phyloP scores from a whole-genome alignment of 1,284 basidiomycete species.

The Trichosporon ovoides region DNA sequence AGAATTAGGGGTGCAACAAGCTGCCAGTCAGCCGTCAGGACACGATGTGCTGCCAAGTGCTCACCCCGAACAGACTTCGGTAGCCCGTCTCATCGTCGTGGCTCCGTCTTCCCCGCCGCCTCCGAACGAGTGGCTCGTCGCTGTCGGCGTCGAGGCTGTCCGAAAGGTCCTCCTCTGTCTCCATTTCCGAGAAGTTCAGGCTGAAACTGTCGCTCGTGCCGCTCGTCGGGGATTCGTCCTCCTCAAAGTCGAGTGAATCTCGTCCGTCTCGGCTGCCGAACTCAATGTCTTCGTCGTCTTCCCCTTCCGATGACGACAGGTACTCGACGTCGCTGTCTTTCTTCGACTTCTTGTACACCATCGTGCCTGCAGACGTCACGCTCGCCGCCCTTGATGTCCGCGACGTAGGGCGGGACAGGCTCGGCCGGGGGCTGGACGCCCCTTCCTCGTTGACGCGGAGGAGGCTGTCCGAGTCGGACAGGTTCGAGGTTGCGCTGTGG shows the following conservation, averaged over 20 bases:
- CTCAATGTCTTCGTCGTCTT: conserved; percentile 2
- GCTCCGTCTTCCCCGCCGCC: conserved; percentile 8
- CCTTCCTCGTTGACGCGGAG: conserved; percentile 54
- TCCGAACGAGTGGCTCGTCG: conserved; percentile 15
- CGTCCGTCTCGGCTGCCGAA: not conserved
- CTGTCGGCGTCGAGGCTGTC: conserved; percentile 6
- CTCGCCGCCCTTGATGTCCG: not conserved
- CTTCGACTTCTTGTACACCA: conserved; percentile 1
- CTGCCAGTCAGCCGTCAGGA: conserved; percentile 21
- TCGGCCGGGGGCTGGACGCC: not conserved
- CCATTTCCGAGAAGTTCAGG: conserved; percentile 5
- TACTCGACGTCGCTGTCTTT: conserved; percentile 1
- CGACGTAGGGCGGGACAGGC: not conserved
- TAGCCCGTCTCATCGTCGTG: conserved; percentile 16
- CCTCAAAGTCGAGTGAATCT: conserved; percentile 7
- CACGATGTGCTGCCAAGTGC: not conserved
- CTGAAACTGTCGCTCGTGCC: conserved; percentile 1
- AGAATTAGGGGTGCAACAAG: conserved; percentile 44
- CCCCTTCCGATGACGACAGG: not conserved
- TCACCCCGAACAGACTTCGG: conserved; percentile 16
- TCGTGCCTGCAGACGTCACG: not conserved
- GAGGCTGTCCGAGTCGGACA: conserved; percentile 64
- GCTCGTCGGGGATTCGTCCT: conserved; percentile 7
- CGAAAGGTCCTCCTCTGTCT: conserved; percentile 5
- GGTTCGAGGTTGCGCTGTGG: conserved; percentile 52